Percentiles rank a stretch among this genome's conserved stretches.
Conservation (phyloP, 768 basidiomycete genomes). For the Naganishia kalamii region DNA sequence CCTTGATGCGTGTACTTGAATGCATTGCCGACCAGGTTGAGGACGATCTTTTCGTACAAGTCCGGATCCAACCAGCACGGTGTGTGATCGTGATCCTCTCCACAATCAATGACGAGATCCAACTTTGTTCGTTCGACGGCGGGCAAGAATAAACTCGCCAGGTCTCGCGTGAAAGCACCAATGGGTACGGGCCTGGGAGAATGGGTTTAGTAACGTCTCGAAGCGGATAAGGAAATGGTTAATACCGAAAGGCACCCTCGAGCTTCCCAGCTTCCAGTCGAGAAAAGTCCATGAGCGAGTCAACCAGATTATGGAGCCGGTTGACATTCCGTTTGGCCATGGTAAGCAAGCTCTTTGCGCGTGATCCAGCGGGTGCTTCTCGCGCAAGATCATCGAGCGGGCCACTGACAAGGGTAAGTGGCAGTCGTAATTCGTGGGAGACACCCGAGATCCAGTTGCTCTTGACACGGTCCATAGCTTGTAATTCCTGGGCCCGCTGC, state of each 20-base stretch:
- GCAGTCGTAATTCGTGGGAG: constrained; percentile 20
- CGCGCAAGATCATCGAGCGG: constrained; percentile 41
- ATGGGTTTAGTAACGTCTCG: background rate
- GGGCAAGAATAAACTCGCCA: constrained; percentile 36
- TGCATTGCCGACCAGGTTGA: constrained; percentile 35
- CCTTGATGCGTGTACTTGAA: constrained; percentile 47
- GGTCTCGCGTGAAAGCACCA: constrained; percentile 15
- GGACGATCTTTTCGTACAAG: constrained; percentile 25
- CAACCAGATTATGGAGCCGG: constrained; percentile 47
- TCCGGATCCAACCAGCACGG: constrained; percentile 16
- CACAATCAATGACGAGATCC: constrained; percentile 28
- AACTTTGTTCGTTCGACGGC: constrained; percentile 22
- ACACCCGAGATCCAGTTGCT: constrained; percentile 21
- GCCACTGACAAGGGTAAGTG: constrained; percentile 32
- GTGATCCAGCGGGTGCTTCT: constrained; percentile 42
- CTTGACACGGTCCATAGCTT: constrained; percentile 36
- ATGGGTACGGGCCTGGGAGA: constrained; percentile 15
- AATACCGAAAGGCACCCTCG: constrained; percentile 27
- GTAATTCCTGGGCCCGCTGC: constrained; percentile 36
- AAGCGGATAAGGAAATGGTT: constrained; percentile 17
- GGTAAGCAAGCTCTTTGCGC: constrained; percentile 76
- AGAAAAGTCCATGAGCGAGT: constrained; percentile 49
- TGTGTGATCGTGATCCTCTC: constrained; percentile 13
- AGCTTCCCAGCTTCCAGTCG: constrained; percentile 46
- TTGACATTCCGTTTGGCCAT: constrained; percentile 67